These are phyloP conservation scores for Crithidia expoeki DNA, from an alignment of 208 protist species.

Conservation along the genomic window DNA sequence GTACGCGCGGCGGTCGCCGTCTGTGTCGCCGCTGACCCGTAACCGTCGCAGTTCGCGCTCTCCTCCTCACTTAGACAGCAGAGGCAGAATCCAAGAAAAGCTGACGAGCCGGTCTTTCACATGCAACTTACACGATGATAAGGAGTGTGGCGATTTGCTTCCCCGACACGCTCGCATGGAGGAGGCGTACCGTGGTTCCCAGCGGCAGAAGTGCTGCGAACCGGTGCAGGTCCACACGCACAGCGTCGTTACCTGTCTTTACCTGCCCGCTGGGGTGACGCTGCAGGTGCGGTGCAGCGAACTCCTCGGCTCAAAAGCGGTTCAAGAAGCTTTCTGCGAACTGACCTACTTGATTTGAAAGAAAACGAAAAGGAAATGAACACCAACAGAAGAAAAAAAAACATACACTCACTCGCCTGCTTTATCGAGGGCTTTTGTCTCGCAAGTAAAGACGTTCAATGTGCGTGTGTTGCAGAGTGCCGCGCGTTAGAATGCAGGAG, in stretches of 20 bases:
- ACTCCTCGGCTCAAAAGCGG: slow-evolving; percentile 23
- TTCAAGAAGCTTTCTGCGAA: slow-evolving; percentile 64
- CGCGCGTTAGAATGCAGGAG: no score
- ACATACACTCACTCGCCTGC: background rate
- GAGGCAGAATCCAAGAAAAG: no score
- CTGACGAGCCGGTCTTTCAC: no score
- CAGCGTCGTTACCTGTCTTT: slow-evolving; percentile 48
- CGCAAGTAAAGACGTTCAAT: no score
- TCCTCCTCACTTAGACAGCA: no score
- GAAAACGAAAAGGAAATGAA: slow-evolving; percentile 9
- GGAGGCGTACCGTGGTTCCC: slow-evolving; percentile 2
- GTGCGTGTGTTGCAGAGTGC: no score
- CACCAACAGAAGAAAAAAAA: slow-evolving; percentile 8
- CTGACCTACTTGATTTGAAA: slow-evolving; percentile 52
- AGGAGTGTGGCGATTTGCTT: background rate
- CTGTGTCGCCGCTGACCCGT: background rate
- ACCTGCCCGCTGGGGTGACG: slow-evolving; percentile 38
- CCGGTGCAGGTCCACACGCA: slow-evolving; percentile 46
- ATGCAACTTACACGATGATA: no score
- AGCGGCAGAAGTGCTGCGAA: slow-evolving; percentile 38
- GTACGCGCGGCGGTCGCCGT: slow-evolving; percentile 6
- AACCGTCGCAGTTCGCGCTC: background rate
- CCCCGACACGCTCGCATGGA: slow-evolving; percentile 18
- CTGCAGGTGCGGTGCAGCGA: slow-evolving; percentile 55
- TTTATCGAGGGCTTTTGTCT: no score